Base-by-base conservation (phyloP, 169 alveolate species). In the Plasmodium fragile region DNA sequence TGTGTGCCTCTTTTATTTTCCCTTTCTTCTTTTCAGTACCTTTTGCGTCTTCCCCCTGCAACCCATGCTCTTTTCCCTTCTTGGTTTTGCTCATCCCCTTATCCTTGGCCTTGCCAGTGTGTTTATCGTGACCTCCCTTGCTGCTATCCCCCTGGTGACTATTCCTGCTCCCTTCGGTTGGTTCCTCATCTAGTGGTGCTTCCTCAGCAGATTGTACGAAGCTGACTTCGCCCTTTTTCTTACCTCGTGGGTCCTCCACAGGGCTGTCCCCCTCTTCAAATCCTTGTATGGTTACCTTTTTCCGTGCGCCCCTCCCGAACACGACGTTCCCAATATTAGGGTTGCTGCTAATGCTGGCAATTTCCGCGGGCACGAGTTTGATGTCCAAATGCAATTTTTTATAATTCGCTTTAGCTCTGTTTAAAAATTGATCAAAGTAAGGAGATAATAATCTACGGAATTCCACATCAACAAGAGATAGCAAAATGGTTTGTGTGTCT, bases 351-450 rank as follows among this genome's bases (percentile, higher is more conserved):
- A 45, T 13, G 11, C 55, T 45, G 16, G 39, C 43, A 2, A 59
- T 78, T 3, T 45, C 77, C 11, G 77, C 22, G 16, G 39, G 30
- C 7, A 11, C 10, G 18, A 22, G 22, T 78, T 53, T 18, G n/a
- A 80, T 45, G 16, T 49, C 45, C 59, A 79, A 18, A 34, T 91
- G 34, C 16, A 71, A 52, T 81, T 81, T 91, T 73, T 91, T 91
- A 91, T 91, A 91, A 53, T 81, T 91, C 25, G 94, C 94, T 70
- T 80, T 81, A 25, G 94, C 91, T 71, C 94, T 91, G 73, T 65
- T 91, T 91, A 72, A n/a, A 71, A 91, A 91, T 81, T 91, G 82
- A 69, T 79, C 80, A 59, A 69, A 91, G 75, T 91, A 53, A n/a
- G 92, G 70, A 81, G 43, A 11, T 32, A 91, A 59, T 18, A 91